These are phyloP conservation scores for Massospora cicadina DNA, from an alignment of 371 early-diverging fungal species.

Conservation along the genomic window DNA sequence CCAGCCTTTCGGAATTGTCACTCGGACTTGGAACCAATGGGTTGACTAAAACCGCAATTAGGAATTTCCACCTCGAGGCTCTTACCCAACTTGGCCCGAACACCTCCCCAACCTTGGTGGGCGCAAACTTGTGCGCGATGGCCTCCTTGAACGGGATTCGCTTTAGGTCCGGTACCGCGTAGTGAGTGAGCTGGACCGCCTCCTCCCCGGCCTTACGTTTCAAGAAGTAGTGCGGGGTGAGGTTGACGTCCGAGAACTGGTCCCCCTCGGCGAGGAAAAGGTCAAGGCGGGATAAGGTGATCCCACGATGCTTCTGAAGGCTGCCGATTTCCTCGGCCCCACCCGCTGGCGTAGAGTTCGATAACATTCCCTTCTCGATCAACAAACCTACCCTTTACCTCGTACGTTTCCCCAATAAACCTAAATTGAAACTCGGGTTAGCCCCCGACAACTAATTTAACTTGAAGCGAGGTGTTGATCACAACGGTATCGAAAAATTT, in stretches of 20 bases:
- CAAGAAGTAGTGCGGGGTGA: slow-evolving; percentile 25
- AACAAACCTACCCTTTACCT: too few species aligned
- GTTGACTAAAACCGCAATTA: slow-evolving; percentile 40
- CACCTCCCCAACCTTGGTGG: slow-evolving; percentile 42
- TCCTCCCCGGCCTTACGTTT: slow-evolving; percentile 14
- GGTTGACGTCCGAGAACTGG: slow-evolving; percentile 40
- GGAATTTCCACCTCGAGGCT: neutral
- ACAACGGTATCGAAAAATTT: too few species aligned
- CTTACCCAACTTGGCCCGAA: slow-evolving; percentile 81
- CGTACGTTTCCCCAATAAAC: too few species aligned
- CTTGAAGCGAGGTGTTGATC: too few species aligned
- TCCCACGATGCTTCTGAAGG: slow-evolving; percentile 17
- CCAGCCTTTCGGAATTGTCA: slow-evolving; percentile 44
- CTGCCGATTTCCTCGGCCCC: neutral
- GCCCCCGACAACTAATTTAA: too few species aligned
- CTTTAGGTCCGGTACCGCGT: slow-evolving; percentile 59
- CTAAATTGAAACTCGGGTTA: too few species aligned
- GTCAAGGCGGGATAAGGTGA: slow-evolving; percentile 34
- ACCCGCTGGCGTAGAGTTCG: neutral
- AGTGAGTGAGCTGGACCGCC: slow-evolving; percentile 31
- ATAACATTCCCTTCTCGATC: too few species aligned
- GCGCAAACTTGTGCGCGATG: slow-evolving; percentile 35
- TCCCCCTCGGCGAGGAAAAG: slow-evolving; percentile 24
- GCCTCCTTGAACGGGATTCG: slow-evolving; percentile 77
- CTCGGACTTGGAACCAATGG: slow-evolving; percentile 63